Conservation (phyloP, 257 asterid genomes). For the Schizonepeta tenuifolia region DNA sequence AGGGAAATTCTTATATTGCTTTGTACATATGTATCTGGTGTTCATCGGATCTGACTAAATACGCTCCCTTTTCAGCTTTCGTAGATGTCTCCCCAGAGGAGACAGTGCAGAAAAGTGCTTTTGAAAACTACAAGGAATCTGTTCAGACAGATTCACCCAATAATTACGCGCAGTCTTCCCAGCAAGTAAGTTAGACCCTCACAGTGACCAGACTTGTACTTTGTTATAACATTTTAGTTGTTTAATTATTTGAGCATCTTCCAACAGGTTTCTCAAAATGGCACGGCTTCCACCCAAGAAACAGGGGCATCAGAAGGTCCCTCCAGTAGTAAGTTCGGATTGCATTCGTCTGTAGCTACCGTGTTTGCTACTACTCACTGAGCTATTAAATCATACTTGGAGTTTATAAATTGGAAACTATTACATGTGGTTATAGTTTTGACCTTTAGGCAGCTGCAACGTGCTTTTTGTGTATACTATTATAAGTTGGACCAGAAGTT, state of each 20-base stretch:
- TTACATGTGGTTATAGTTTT: background rate
- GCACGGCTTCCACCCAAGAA: slow-evolving; percentile 62
- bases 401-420: background rate
- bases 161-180: slow-evolving; percentile 35
- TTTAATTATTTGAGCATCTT: slow-evolving; percentile 30
- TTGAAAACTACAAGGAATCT: slow-evolving; percentile 72
- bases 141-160: slow-evolving; percentile 46
- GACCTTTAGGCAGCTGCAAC: background rate
- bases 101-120: slow-evolving; percentile 75
- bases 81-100: slow-evolving; percentile 92
- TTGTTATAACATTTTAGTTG: slow-evolving; percentile 14
- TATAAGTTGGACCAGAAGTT: background rate
- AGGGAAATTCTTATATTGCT: background rate
- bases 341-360: slow-evolving; percentile 4
- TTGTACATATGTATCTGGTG: background rate
- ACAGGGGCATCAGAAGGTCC: slow-evolving; percentile 57
- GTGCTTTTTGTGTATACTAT: background rate
- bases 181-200: slow-evolving; percentile 52
- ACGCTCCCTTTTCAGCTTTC: slow-evolving; percentile 64
- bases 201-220: slow-evolving; percentile 13
- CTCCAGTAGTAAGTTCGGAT: slow-evolving; percentile 51
- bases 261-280: slow-evolving; percentile 76
- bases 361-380: slow-evolving; percentile 6
- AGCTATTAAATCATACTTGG: background rate
- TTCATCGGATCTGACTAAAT: slow-evolving; percentile 23